Evolutionary conservation across 2,329 filamentous ascomycete genomes (phyloP), one percentile per base, ranked within the genome.

Genomic region (Xylariaceae sp.): DNA sequence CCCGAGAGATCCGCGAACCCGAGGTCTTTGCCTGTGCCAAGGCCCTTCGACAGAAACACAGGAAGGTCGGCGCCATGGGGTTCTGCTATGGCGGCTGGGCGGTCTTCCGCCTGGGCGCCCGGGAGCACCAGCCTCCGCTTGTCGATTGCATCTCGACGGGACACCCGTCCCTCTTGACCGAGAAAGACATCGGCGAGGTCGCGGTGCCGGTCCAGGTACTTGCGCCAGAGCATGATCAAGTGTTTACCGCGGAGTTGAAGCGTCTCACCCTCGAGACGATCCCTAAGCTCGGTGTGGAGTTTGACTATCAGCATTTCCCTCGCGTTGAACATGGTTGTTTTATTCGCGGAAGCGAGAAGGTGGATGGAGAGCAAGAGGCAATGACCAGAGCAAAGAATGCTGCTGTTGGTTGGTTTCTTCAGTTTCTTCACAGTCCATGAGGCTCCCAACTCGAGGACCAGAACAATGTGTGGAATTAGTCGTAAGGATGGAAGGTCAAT

Each of bases 271-370:
- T 79, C 58, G 61, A 71, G 49, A 72, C 70, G 7, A 55, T 83
- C 40, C 71, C 67, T 20, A 70, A 63, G 46, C 45, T 72, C 14
- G 72, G 71, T 0, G 52, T 81, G 6, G 64, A 73, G 12, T 82
- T 77, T 58, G 78, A 81, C 48, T 84, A 81, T 66, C 74, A 77
- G 59, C 73, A 81, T 63, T 83, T 81, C 59, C 77, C 81, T 0
- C 77, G 77, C 0, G 67, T 82, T 16, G 69, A 65, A 54, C 82
- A 86, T 70, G 76, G 69, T 2, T 81, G 71, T 47, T 65, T 78
- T 2, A 63, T 73, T 1, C 71, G 80, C 42, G 79, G 79, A 0
- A 70, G 81, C 66, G 63, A 65, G 52, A 67, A 63, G 2, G 67
- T 73, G 16, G 52, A 66, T 1, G 72, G 69, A 0, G 76, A 83